These are phyloP conservation scores for Blastobotrys capitulatus DNA, from an alignment of 1,139 yeast species.

Conservation along the genomic window DNA sequence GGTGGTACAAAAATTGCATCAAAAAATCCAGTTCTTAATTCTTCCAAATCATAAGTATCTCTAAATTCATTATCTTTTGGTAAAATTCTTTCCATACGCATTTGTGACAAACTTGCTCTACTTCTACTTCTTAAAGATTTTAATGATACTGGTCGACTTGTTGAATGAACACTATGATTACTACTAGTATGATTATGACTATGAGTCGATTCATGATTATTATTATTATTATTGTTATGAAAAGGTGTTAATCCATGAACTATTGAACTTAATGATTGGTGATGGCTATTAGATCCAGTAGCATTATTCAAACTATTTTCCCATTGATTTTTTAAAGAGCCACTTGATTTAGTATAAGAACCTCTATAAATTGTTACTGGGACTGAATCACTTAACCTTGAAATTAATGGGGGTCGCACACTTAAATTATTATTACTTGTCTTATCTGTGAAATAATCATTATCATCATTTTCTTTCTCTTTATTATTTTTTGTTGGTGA, in stretches of 20 bases:
- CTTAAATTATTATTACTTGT: neutral
- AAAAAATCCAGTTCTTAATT: slow-evolving; percentile 44
- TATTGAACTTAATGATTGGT: neutral
- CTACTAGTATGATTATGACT: neutral
- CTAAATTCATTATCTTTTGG: slow-evolving; percentile 2
- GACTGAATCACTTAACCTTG: slow-evolving; percentile 3
- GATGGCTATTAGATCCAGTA: neutral
- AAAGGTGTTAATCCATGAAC: neutral
- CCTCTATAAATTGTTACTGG: slow-evolving; percentile 4
- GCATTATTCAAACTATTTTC: neutral
- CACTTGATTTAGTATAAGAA: slow-evolving; percentile 2
- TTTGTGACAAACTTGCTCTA: slow-evolving; percentile 3
- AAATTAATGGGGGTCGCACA: neutral
- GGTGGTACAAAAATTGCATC: slow-evolving; percentile 42
- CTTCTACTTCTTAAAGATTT: neutral
- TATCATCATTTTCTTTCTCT: neutral
- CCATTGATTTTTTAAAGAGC: neutral
- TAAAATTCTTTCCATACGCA: slow-evolving; percentile 8
- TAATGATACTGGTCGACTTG: neutral
- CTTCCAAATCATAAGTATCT: slow-evolving; percentile 35
- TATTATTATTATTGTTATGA: neutral
- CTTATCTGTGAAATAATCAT: neutral
- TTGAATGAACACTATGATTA: neutral
- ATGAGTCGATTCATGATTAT: neutral
- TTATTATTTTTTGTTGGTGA: neutral